Base-by-base conservation (phyloP, 2,329 filamentous ascomycete genomes). In the Apiospora saccharicola region DNA sequence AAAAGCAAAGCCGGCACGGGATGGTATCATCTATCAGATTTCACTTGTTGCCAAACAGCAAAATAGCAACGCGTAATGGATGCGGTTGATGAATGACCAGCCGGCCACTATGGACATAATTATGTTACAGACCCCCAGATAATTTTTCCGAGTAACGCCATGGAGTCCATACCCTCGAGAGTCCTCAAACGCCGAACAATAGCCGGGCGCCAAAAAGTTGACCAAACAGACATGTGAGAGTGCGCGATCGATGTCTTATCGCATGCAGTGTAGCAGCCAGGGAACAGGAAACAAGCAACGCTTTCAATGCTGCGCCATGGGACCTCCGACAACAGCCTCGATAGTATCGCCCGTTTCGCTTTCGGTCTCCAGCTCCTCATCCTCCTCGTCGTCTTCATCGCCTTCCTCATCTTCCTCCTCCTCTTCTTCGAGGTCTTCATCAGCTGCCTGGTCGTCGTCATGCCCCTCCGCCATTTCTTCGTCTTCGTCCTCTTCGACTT, bases 351-450 rank as follows among this genome's bases (percentile, higher is more conserved):
- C 57, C 19, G 57, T 64, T 64, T 64, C 57, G n/a, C 57, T 64
- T 12, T 64, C 57, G 57, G 57, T 34, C 19, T 64, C 57, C 6
- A 41, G 30, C 19, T 64, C 53, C 16, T 61, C 67, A 4, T 71
- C 73, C 26, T 73, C 72, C 26, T 73, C 72, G n/a, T 73, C 73
- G 47, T 70, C 71, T 19, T 69, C 69, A 8, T 72, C 73, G 16
- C 67, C 71, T 19, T 69, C 72, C 24, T 41, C 43, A 13, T 69
- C 70, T 19, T 75, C 76, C 14, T 64, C 70, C n/a, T 73, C 73
- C 57, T 73, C 74, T 24, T 64, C 76, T 44, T 77, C 76, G n/a
- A 75, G 77, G 8, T 75, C 78, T 12, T 75, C 77, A 5, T 71
- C 73, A 13, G 73, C 76, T n/a, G 71, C 72, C 7, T 76, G 74